A percentile compares a stretch with the other conserved stretches of the same genome.
phyloP scores from a whole-genome alignment of 306 rosid genomes.

The Spatholobus suberectus region DNA sequence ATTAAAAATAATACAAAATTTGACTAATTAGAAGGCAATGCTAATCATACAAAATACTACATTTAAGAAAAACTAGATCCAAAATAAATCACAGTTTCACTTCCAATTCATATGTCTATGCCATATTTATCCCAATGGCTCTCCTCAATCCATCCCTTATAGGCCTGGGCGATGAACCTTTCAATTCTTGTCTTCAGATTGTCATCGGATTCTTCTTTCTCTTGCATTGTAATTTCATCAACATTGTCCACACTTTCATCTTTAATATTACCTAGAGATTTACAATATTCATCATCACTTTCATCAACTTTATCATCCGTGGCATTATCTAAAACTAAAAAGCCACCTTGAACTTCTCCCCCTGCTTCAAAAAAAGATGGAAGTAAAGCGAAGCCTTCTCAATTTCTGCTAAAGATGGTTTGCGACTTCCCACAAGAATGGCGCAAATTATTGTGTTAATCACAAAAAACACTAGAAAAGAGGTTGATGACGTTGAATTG shows the following conservation, averaged over 20 bases:
- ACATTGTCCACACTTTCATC: conserved; percentile 25
- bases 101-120: neutral
- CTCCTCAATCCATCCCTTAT: conserved; percentile 51
- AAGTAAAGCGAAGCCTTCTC: neutral
- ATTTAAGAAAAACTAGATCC: neutral
- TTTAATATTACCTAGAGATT: neutral
- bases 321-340: neutral
- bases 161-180: conserved; percentile 51
- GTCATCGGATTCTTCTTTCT: conserved; percentile 39
- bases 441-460: conserved; percentile 43
- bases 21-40: neutral
- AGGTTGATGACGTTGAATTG: conserved; percentile 28
- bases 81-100: neutral
- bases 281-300: conserved; percentile 6
- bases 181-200: conserved; percentile 43
- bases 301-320: conserved; percentile 19
- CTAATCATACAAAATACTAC: neutral
- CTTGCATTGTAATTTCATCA: conserved; percentile 29
- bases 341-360: neutral
- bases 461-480: conserved; percentile 43
- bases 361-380: conserved; percentile 13
- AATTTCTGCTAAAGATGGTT: conserved; percentile 32
- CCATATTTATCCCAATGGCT: conserved; percentile 30
- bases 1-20: neutral
- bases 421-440: conserved; percentile 32